Evolutionary conservation across 2,329 filamentous ascomycete genomes (phyloP), one percentile per base, ranked within the genome.

Genomic region (Exophiala sideris): DNA sequence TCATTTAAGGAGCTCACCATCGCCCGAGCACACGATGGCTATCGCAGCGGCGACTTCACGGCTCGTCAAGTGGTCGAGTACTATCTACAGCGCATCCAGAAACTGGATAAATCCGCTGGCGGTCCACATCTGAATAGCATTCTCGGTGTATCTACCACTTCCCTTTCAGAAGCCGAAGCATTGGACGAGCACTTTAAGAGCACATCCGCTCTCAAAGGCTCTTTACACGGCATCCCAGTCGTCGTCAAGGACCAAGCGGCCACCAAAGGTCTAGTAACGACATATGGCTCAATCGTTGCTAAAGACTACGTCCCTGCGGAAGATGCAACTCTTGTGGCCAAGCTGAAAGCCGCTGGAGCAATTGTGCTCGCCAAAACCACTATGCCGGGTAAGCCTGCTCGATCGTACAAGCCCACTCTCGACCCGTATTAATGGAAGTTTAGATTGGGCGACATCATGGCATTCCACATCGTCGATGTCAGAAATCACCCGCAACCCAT

Each of bases 401-500:
- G n/a, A 32, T 33, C 39, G 33, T 34, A 16, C n/a, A 21, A 1
- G 10, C n/a, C 24, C 29, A 4, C 32, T 50, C n/a, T 10, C 5
- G 38, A 42, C 12, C 20, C 29, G 9, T 8, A 16, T 38, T 9
- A 42, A 33, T 50, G 29, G 29, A 38, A 7, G 24, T 10, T 5
- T 29, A 52, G 55, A 58, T 21, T 58, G 41, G 41, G 83, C 84
- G 0, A 70, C 86, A 0, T 82, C 86, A 62, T 84, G 83, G 0
- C 71, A 85, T 41, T 79, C 77, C 1, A 81, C 84, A 1, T 85
- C 82, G 0, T 85, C 81, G 0, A 64, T 84, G 0, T 82, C 81
- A 6, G 84, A 84, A 0, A 83, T 86, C 65, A 85, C 83, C 0
- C 65, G 79, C 55, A 86, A 86, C 64, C 82, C 84, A 0, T 88